A percentile compares a stretch with the other conserved stretches of the same genome.
phyloP scores from a whole-genome alignment of 208 protist species.

The Lotmaria passim region DNA sequence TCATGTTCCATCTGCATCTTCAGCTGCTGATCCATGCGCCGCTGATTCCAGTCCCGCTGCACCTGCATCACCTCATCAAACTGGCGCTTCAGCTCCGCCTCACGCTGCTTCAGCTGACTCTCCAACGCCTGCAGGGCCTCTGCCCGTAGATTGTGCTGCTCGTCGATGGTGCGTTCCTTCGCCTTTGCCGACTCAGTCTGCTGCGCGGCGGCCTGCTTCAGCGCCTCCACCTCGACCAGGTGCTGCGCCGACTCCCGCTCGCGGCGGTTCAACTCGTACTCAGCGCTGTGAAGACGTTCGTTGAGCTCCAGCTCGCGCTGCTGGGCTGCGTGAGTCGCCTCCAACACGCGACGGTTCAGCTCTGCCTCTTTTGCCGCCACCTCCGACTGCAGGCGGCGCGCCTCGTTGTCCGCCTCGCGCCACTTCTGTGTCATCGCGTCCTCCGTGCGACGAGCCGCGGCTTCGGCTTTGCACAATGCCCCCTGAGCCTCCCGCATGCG shows the following conservation, averaged over 20 bases:
- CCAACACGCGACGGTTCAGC: slow-evolving; percentile 54
- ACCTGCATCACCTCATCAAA: slow-evolving; percentile 34
- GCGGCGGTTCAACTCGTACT: slow-evolving; percentile 52
- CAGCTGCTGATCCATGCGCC: slow-evolving; percentile 35
- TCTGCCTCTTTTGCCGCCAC: slow-evolving; percentile 61
- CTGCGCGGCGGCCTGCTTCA: slow-evolving; percentile 33
- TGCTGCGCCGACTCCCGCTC: slow-evolving; percentile 47
- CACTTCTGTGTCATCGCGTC: slow-evolving; percentile 58
- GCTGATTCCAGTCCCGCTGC: slow-evolving; percentile 35
- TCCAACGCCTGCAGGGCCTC: slow-evolving; percentile 49
- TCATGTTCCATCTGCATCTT: slow-evolving; percentile 49
- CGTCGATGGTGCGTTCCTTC: slow-evolving; percentile 41
- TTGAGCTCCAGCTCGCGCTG: slow-evolving; percentile 49
- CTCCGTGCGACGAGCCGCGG: slow-evolving; percentile 42
- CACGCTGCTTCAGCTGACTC: slow-evolving; percentile 42
- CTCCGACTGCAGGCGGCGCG: slow-evolving; percentile 49
- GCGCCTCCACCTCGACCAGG: slow-evolving; percentile 49
- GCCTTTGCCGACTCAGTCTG: slow-evolving; percentile 34
- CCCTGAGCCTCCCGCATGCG: slow-evolving; percentile 49
- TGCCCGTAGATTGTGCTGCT: slow-evolving; percentile 34
- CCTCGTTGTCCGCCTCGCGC: slow-evolving; percentile 51
- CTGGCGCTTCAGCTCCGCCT: slow-evolving; percentile 38
- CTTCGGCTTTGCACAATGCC: slow-evolving; percentile 46
- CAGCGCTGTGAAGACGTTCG: slow-evolving; percentile 42
- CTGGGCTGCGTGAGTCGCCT: slow-evolving; percentile 47